Percentiles rank a stretch among this genome's conserved stretches.
These are phyloP conservation scores for Verticillium klebahnii DNA, from an alignment of 2,329 filamentous ascomycete genomes.

Conservation along the genomic window DNA sequence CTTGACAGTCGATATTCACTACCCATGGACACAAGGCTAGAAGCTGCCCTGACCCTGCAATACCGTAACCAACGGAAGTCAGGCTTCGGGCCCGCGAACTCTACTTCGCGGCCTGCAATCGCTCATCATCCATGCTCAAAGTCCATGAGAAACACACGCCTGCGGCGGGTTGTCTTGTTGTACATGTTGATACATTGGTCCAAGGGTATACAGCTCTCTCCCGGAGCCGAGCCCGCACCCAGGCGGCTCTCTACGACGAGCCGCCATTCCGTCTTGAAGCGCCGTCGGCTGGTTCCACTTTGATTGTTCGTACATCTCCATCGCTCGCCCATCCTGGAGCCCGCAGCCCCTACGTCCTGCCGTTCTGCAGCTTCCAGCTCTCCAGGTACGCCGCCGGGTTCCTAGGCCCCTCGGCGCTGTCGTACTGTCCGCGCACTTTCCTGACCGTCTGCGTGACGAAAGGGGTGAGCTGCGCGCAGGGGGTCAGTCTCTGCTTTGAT, in stretches of 20 bases:
- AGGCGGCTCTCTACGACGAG: background rate
- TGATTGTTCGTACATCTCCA: background rate
- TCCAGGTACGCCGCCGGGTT: constrained; percentile 59
- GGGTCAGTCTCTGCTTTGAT: background rate
- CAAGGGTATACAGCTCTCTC: constrained; percentile 9
- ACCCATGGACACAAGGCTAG: no score
- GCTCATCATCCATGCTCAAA: no score
- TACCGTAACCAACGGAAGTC: no score
- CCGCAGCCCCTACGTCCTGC: constrained; percentile 20
- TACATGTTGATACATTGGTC: constrained; percentile 12
- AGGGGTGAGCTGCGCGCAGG: constrained; percentile 62
- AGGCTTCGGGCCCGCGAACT: no score
- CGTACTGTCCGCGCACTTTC: constrained; percentile 48
- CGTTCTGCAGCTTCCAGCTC: constrained; percentile 66
- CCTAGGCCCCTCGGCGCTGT: constrained; percentile 50
- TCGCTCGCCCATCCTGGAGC: background rate
- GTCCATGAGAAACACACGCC: no score
- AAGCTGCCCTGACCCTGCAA: no score
- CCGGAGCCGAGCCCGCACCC: background rate
- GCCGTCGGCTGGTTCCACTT: background rate
- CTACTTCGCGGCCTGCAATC: no score
- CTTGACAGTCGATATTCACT: no score
- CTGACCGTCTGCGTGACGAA: constrained; percentile 65
- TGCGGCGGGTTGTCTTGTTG: background rate
- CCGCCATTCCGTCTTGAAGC: background rate